A percentile compares a stretch with the other conserved stretches of the same genome.
Evolutionary conservation across 805 yeast species (phyloP).

Genomic region (Candida schatavii): DNA sequence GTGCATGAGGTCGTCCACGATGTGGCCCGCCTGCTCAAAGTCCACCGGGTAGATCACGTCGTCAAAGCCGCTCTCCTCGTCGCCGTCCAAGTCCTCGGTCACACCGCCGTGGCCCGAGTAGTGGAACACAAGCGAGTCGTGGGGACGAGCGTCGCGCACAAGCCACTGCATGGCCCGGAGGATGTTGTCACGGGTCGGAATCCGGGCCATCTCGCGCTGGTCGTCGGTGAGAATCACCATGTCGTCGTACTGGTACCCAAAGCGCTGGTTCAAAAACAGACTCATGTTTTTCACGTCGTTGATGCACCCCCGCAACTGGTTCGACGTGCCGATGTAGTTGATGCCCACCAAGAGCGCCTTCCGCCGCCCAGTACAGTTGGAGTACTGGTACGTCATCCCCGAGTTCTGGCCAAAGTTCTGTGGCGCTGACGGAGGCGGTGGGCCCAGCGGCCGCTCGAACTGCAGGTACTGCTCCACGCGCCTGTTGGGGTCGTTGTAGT

Average conservation of each 20-base stretch:
- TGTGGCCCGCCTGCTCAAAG: slow-evolving; percentile 29
- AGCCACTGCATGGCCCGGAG: slow-evolving; percentile 40
- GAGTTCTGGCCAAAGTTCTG: slow-evolving; percentile 36
- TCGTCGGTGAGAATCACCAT: slow-evolving; percentile 40
- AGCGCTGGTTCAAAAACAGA: slow-evolving; percentile 24
- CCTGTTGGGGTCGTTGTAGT: slow-evolving; percentile 18
- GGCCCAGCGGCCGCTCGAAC: slow-evolving; percentile 10
- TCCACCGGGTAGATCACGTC: slow-evolving; percentile 39
- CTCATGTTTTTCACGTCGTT: slow-evolving; percentile 40
- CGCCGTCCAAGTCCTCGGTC: slow-evolving; percentile 35
- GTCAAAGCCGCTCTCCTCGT: slow-evolving; percentile 36
- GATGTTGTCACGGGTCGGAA: slow-evolving; percentile 34
- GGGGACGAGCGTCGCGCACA: slow-evolving; percentile 35
- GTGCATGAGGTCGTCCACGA: slow-evolving; percentile 40
- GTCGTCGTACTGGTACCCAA: slow-evolving; percentile 34
- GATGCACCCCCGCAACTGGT: slow-evolving; percentile 35
- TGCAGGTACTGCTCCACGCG: slow-evolving; percentile 6
- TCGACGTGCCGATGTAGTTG: slow-evolving; percentile 30
- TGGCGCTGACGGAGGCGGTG: slow-evolving; percentile 30
- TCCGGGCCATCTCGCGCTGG: slow-evolving; percentile 26
- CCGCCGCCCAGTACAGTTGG: slow-evolving; percentile 35
- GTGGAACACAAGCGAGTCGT: slow-evolving; percentile 38
- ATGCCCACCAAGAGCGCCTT: slow-evolving; percentile 37
- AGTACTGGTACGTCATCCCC: slow-evolving; percentile 35
- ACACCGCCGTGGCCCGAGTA: slow-evolving; percentile 41